Conservation (phyloP, 2,329 filamentous ascomycete species). For the Fusarium pininemorale region DNA sequence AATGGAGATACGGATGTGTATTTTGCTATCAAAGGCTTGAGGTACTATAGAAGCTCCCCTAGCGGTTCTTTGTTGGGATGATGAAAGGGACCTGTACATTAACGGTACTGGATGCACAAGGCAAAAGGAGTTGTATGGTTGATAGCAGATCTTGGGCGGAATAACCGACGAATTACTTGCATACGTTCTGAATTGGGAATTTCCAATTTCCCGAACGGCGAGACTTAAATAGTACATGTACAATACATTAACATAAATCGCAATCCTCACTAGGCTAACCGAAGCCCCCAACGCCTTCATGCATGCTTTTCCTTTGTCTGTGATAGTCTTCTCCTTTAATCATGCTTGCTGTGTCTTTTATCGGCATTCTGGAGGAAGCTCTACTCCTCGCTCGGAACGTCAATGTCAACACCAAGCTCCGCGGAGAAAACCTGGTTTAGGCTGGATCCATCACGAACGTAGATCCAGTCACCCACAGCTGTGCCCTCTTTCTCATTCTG, state of each 20-base stretch:
- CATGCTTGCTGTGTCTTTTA: constrained; percentile 17
- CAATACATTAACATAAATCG: constrained; percentile 27
- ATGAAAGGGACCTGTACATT: background rate
- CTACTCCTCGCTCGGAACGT: constrained; percentile 42
- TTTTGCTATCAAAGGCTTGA: background rate
- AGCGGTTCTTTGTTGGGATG: background rate
- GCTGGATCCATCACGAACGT: constrained; percentile 81
- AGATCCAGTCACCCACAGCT: constrained; percentile 82
- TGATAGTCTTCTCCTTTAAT: constrained; percentile 4
- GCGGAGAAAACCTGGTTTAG: constrained; percentile 76
- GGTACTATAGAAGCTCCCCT: background rate
- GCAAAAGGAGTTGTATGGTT: background rate
- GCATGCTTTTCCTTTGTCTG: constrained; percentile 11
- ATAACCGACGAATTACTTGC: constrained; percentile 9
- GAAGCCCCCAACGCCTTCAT: constrained; percentile 34
- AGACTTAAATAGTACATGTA: constrained; percentile 18
- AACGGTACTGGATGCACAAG: constrained; percentile 11
- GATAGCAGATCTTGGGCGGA: background rate
- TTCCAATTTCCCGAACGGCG: background rate
- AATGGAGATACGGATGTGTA: background rate
- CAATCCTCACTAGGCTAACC: constrained; percentile 13
- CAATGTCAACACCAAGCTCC: constrained; percentile 77
- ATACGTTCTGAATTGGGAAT: constrained; percentile 26
- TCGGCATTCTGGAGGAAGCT: constrained; percentile 30
- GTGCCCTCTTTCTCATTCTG: constrained; percentile 81